Percentiles rank a stretch among this genome's conserved stretches.
Evolutionary conservation across 1,139 yeast genomes (phyloP).

Genomic region (Lodderomyces orthopsilosis): DNA sequence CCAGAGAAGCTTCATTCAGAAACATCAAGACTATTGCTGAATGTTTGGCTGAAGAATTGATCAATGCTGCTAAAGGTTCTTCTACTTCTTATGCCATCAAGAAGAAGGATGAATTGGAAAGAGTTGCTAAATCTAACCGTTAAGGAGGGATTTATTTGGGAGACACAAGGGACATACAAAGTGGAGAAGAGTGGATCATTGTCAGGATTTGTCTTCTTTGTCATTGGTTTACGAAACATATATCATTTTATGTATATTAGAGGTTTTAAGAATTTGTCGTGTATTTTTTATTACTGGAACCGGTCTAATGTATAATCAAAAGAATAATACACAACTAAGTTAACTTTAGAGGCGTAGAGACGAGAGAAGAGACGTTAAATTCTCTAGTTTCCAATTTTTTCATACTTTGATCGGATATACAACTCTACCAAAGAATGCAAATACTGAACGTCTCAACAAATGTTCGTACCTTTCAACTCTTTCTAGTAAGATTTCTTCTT

Average conservation of each 20-base stretch:
- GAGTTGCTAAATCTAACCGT: slow-evolving; percentile 99
- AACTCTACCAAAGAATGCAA: slow-evolving; percentile 18
- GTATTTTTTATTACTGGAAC: slow-evolving; percentile 9
- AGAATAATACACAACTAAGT: slow-evolving; percentile 7
- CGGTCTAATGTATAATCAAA: slow-evolving; percentile 9
- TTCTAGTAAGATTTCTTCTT: slow-evolving; percentile 16
- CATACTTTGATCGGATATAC: slow-evolving; percentile 26
- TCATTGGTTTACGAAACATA: not conserved
- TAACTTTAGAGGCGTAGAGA: not conserved
- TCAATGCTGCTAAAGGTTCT: slow-evolving; percentile 99
- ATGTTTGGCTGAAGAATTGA: slow-evolving; percentile 99
- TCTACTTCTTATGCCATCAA: slow-evolving; percentile 99
- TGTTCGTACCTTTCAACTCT: slow-evolving; percentile 21
- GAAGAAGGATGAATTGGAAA: slow-evolving; percentile 99
- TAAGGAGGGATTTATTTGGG: slow-evolving; percentile 39
- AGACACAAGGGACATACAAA: not conserved
- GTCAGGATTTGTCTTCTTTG: not conserved
- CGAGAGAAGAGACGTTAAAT: too few species aligned
- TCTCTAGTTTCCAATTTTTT: too few species aligned
- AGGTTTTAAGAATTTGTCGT: slow-evolving; percentile 4
- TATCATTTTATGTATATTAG: slow-evolving; percentile 1
- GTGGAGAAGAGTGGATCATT: not conserved
- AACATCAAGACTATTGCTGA: slow-evolving; percentile 99
- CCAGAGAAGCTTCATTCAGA: slow-evolving; percentile 99
- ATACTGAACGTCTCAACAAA: slow-evolving; percentile 14